Evolutionary conservation across 331 rosid genomes (phyloP).

Genomic region (Malus hybrid): DNA sequence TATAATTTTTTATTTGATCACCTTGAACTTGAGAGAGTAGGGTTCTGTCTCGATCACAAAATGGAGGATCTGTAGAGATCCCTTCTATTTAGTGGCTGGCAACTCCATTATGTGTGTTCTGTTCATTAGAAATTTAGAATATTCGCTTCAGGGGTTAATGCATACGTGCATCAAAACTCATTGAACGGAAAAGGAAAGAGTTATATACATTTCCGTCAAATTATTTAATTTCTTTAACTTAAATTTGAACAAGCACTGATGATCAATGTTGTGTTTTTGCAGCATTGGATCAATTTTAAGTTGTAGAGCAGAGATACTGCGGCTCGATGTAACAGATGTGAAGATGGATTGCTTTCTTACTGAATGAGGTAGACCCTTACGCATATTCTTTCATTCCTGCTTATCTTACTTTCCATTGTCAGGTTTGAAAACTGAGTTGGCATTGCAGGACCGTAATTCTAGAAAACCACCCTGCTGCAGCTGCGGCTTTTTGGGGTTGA

Average conservation of each 20-base stretch:
- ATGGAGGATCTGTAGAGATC: background rate
- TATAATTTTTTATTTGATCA: slow-evolving; percentile 17
- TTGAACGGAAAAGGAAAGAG: background rate
- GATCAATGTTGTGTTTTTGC: slow-evolving; percentile 14
- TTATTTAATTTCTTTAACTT: too few species aligned
- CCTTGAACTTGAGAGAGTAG: background rate
- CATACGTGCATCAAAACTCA: background rate
- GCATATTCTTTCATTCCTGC: background rate
- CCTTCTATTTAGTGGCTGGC: background rate
- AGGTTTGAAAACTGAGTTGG: background rate
- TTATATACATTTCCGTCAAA: too few species aligned
- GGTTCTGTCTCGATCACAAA: background rate
- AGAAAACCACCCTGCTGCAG: background rate
- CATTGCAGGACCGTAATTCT: background rate
- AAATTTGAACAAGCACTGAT: too few species aligned
- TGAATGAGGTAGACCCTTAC: slow-evolving; percentile 8
- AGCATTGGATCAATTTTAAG: slow-evolving; percentile 78
- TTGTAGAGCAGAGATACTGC: slow-evolving; percentile 85
- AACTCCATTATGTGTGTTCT: background rate
- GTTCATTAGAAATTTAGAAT: background rate
- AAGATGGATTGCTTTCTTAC: slow-evolving; percentile 72
- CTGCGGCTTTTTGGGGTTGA: background rate
- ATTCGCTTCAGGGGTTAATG: background rate
- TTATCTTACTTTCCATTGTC: background rate
- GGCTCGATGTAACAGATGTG: slow-evolving; percentile 87